These are phyloP conservation scores for Vitis labrusca DNA, from an alignment of 164 flowering plant species.

Conservation along the genomic window DNA sequence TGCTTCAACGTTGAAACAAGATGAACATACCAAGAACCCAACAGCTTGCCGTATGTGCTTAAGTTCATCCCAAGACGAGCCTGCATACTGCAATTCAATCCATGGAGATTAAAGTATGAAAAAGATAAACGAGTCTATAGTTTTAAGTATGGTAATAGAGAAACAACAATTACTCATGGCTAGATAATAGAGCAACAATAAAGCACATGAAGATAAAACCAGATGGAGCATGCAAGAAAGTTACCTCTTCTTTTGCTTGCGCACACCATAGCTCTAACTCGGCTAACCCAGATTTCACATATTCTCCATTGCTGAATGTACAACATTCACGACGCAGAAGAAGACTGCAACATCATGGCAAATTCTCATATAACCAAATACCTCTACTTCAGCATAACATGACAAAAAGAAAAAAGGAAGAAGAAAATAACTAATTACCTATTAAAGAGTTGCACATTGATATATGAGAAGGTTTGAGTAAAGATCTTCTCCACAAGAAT, in stretches of 20 bases:
- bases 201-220: not conserved
- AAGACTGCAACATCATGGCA: slow-evolving; percentile 36
- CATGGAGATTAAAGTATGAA: not conserved
- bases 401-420: not conserved
- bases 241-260: slow-evolving; percentile 63
- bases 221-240: not conserved
- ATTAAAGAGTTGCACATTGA: slow-evolving; percentile 70
- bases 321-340: slow-evolving; percentile 79
- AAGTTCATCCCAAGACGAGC: slow-evolving; percentile 74
- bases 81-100: slow-evolving; percentile 66
- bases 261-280: slow-evolving; percentile 74
- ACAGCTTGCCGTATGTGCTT: slow-evolving; percentile 73
- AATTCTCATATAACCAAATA: not conserved
- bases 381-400: not conserved
- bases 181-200: not conserved
- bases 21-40: slow-evolving; percentile 62
- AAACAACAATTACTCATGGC: not conserved
- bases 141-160: not conserved
- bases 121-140: not conserved
- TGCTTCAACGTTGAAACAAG: not conserved
- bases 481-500: slow-evolving; percentile 58
- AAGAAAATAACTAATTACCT: slow-evolving; percentile 32
- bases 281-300: slow-evolving; percentile 69
- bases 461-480: slow-evolving; percentile 58
- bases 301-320: slow-evolving; percentile 75